Conservation (phyloP, 1,139 yeast species). For the Blastobotrys niveus region DNA sequence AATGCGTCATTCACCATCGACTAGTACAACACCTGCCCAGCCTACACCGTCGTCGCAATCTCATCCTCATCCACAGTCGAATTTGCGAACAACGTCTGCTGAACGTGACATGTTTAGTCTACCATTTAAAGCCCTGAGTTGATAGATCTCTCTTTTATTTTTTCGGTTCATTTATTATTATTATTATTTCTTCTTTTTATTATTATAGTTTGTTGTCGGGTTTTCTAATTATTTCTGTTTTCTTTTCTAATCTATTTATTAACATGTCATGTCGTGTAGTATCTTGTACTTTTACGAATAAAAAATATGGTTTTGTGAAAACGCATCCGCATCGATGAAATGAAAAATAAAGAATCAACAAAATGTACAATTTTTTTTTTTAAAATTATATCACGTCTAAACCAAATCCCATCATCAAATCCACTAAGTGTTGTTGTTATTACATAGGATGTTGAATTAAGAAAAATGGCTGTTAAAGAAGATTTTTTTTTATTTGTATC, state of each 20-base stretch:
- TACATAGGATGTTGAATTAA: too few relatives aligned
- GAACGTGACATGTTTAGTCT: slow-evolving; percentile 10
- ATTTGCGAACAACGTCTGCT: slow-evolving; percentile 7
- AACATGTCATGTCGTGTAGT: too few relatives aligned
- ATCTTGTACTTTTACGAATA: too few relatives aligned
- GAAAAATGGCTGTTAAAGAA: too few relatives aligned
- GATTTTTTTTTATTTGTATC: background rate
- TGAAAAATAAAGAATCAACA: too few relatives aligned
- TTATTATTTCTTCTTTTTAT: background rate
- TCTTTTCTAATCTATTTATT: too few relatives aligned
- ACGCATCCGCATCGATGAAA: too few relatives aligned
- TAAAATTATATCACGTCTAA: too few relatives aligned
- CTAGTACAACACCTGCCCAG: background rate
- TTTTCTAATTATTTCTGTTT: background rate
- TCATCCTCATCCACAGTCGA: slow-evolving; percentile 10
- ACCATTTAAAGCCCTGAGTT: slow-evolving; percentile 4
- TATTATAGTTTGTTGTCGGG: background rate
- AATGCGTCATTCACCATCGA: slow-evolving; percentile 4
- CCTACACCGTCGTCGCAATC: background rate
- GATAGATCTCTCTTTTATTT: background rate
- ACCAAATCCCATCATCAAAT: too few relatives aligned
- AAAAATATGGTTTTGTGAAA: too few relatives aligned
- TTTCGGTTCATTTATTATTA: background rate
- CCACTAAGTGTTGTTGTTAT: too few relatives aligned
- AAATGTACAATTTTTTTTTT: too few relatives aligned